phyloP scores from a whole-genome alignment of 257 asterid genomes.

The Solanum bulbocastanum region DNA sequence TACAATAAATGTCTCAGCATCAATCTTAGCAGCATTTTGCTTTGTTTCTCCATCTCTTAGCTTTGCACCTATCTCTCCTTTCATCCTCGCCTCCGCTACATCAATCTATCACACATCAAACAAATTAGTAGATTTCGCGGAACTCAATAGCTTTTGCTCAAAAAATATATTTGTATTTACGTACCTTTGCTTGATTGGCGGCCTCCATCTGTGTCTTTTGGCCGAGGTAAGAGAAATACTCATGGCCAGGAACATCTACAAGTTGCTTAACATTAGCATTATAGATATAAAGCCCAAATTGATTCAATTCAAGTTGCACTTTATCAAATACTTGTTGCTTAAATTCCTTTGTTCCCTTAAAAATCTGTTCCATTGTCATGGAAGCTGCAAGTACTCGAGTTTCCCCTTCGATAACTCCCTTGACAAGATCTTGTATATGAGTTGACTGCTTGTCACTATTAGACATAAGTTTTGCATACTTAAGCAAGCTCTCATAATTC shows the following conservation, averaged over 20 bases:
- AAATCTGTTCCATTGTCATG: conserved; percentile 65
- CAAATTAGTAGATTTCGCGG: fast-evolving
- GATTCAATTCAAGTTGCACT: conserved; percentile 55
- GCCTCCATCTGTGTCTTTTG: conserved; percentile 72
- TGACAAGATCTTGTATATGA: conserved; percentile 47
- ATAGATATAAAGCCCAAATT: conserved; percentile 50
- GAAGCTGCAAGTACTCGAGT: conserved; percentile 60
- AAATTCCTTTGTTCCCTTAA: conserved; percentile 47
- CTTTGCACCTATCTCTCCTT: conserved; percentile 56
- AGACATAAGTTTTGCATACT: conserved; percentile 56
- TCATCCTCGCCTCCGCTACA: conserved; percentile 58
- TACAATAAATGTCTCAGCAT: conserved; percentile 48
- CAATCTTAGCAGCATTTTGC: conserved; percentile 53
- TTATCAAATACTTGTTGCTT: conserved; percentile 52
- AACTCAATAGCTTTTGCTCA: not conserved
- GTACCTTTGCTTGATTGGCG: conserved; percentile 40
- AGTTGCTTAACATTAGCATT: conserved; percentile 65
- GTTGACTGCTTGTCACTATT: conserved; percentile 41
- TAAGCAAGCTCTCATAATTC: conserved; percentile 15
- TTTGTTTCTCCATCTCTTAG: conserved; percentile 39
- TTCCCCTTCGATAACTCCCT: conserved; percentile 67
- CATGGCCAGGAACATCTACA: conserved; percentile 61
- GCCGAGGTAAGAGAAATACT: conserved; percentile 57
- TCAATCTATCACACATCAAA: conserved; percentile 2
- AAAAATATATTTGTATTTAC: not conserved